A percentile compares a stretch with the other conserved stretches of the same genome.
Evolutionary conservation across 345 rosid species (phyloP).

Genomic region (Gossypium stocksii): DNA sequence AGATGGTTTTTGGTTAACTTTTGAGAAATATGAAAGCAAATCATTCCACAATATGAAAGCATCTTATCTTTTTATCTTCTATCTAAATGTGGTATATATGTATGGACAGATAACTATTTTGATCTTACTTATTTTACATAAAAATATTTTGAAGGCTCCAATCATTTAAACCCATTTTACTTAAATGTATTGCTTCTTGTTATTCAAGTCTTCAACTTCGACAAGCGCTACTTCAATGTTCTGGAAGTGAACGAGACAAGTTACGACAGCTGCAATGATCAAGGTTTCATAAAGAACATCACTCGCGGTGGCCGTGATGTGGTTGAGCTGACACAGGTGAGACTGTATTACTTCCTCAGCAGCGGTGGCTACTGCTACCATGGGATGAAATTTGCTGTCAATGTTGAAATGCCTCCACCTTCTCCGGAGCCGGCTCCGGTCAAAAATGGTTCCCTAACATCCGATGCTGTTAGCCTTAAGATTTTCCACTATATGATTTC

Average conservation of each 20-base stretch:
- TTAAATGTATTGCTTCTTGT: background rate
- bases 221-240: constrained; percentile 47
- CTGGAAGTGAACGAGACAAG: constrained; percentile 63
- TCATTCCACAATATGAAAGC: no score
- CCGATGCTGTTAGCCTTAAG: background rate
- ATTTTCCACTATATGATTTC: background rate
- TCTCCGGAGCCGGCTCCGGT: constrained; percentile 19
- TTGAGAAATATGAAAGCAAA: no score
- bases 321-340: constrained; percentile 39
- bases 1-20: no score
- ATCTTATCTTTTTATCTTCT: no score
- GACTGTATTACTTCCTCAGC: constrained; percentile 48
- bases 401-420: constrained; percentile 14
- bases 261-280: constrained; percentile 43
- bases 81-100: no score
- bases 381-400: constrained; percentile 51
- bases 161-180: no score
- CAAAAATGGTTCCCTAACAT: background rate
- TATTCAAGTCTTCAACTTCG: constrained; percentile 32
- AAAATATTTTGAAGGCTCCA: no score
- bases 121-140: no score
- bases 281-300: constrained; percentile 39
- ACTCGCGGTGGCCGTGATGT: constrained; percentile 63
- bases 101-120: no score
- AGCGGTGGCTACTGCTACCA: constrained; percentile 53